Evolutionary conservation across 441 rosid genomes (phyloP).

Genomic region (Francoa sonchifolia): DNA sequence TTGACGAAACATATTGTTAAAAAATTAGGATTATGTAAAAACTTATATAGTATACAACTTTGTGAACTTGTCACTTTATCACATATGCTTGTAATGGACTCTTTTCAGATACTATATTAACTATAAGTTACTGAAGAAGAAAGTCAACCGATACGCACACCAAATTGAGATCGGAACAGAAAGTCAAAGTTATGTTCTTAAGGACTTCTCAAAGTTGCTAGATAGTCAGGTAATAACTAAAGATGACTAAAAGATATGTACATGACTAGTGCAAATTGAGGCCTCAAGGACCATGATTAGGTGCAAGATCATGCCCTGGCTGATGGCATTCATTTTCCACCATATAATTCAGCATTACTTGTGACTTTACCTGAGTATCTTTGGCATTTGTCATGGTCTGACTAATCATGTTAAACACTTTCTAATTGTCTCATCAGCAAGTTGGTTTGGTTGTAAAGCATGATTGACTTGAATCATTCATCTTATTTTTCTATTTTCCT

Average conservation of each 20-base stretch:
- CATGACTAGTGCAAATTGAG: background rate
- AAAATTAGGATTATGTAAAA: background rate
- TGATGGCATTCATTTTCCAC: background rate
- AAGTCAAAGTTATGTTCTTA: conserved; percentile 24
- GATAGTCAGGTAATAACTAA: conserved; percentile 33
- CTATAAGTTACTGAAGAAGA: conserved; percentile 37
- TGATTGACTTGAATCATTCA: too few relatives aligned
- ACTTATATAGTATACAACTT: background rate
- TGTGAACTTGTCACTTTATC: background rate
- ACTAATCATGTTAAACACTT: too few relatives aligned
- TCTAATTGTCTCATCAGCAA: too few relatives aligned
- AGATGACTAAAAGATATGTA: background rate
- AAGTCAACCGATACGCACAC: conserved; percentile 28
- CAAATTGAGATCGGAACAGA: conserved; percentile 23
- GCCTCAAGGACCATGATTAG: background rate
- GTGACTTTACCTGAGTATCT: too few relatives aligned
- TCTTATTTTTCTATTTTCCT: too few relatives aligned
- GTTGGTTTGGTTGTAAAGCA: background rate
- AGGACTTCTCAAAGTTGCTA: conserved; percentile 32
- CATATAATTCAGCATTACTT: too few relatives aligned
- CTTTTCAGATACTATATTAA: conserved; percentile 33
- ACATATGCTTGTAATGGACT: background rate
- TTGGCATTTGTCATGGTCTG: background rate
- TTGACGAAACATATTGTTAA: too few relatives aligned
- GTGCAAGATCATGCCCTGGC: background rate